Evolutionary conservation across 2,329 filamentous ascomycete species (phyloP).

Genomic region (Colletotrichum sp.): DNA sequence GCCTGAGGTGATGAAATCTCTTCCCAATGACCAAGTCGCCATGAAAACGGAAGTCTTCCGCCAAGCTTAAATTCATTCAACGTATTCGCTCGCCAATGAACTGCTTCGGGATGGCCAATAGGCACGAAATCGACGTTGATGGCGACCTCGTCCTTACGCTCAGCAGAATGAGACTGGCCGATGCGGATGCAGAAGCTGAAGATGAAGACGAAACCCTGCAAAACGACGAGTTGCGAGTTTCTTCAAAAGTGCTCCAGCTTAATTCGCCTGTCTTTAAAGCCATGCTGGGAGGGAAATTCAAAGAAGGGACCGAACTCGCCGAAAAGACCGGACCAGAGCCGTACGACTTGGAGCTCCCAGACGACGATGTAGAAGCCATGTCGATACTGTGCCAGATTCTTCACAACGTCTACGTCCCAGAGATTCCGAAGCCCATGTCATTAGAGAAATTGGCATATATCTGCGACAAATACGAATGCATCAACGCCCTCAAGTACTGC

Average conservation of each 20-base stretch:
- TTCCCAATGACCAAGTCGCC: neutral
- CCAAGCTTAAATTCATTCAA: neutral
- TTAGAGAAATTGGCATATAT: constrained; percentile 31
- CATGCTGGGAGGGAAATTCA: constrained; percentile 27
- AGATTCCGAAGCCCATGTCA: constrained; percentile 24
- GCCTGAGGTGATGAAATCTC: neutral
- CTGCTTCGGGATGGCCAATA: neutral
- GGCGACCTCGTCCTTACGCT: constrained; percentile 24
- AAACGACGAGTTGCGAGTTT: constrained; percentile 12
- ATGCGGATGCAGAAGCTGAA: neutral
- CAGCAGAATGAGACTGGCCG: neutral
- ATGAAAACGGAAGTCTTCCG: neutral
- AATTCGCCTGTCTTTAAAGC: constrained; percentile 30
- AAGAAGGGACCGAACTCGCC: constrained; percentile 22
- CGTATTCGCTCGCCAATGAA: neutral
- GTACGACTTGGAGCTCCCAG: constrained; percentile 23
- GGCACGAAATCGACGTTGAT: constrained; percentile 3
- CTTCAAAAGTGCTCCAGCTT: constrained; percentile 25
- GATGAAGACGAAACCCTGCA: constrained; percentile 7
- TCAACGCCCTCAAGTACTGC: constrained; percentile 17
- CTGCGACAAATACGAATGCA: constrained; percentile 30
- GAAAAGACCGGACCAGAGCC: neutral
- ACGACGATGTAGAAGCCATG: constrained; percentile 35
- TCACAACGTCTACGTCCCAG: constrained; percentile 32
- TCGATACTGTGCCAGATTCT: constrained; percentile 34